Base-by-base conservation (phyloP, 2,329 filamentous ascomycete species). In the Scleromitrula shiraiana region DNA sequence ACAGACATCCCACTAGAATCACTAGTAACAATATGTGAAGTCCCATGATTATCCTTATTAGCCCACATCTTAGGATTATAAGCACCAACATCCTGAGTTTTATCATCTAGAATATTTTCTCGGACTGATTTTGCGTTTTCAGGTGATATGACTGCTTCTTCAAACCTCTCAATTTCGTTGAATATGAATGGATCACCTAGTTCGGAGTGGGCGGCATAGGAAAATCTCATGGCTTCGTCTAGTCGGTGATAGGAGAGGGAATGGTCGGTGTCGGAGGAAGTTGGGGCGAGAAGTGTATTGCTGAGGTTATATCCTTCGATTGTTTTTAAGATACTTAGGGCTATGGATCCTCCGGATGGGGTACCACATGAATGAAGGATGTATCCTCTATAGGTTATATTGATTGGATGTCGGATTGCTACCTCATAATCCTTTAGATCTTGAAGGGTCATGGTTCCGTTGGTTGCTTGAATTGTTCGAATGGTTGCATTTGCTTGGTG, bases 151-250 rank as follows among this genome's bases (percentile, higher is more conserved):
- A 97, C 85, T 2, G 73, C 64, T 1, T 72, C 64, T 65, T 96
- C 82, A 55, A 85, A 83, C 7, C 68, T 64, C 7, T 72, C 67
- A 42, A 91, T 70, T 24, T 78, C 77, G 0, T 72, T 56, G 4
- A 94, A 77, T 62, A 84, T 95, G 1, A 69, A 71, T 0, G 91
- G 93, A 64, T 97, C 93, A 4, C 89, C 91, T 0, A 97, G 76
- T 23, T 82, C 74, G n/a, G 80, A 75, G 49, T 89, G 81, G 58
- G 84, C 71, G 4, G 83, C 89, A 63, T 96, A 97, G 2, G 80
- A 89, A 64, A 95, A 97, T 19, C 88, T 78, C 70, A 95, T 88
- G 10, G 89, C 85, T 71, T 97, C 93, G 60, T 88, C 80, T 55
- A 95, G 76, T 12, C 86, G 79, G 66, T 97, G 93, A 0, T 83